Base-by-base conservation (phyloP, 257 asterid species). In the Rhazya stricta region DNA sequence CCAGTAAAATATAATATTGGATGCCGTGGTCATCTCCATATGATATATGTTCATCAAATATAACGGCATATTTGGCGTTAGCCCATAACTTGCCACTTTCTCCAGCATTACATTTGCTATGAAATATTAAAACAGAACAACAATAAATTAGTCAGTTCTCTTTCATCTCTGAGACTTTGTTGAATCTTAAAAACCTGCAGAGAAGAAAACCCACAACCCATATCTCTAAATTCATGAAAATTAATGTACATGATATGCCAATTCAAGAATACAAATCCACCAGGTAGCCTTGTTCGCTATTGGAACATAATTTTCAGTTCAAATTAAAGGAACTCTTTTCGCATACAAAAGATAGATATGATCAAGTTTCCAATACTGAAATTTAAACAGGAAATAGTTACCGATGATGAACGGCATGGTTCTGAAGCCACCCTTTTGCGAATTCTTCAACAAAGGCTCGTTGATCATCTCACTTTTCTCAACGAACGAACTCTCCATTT, bases 361-460 rank as follows among this genome's bases (percentile, higher is more conserved):
- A 32, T 30, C 25, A 62, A 32, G 7, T 54, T 12, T 29, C 3
- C 6, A 34, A 21, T 34, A 2, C 23, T 32, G 10, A 34, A 32
- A 19, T 51, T 19, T 51, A 51, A 3, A 51, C 6, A 51, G 25
- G 25, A 51, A 51, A 51, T 51, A 19, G 6, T 75, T 50, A 91
- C 97, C 94, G 66, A 91, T 73, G 19, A 91, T 85, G 85, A 88
- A 91, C 3, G 96, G 96, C 76, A 91, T 77, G 72, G 96, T 83
- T 76, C 85, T 89, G 56, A 81, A 84, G n/a, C 97, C 97, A 69
- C 97, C 97, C 86, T 88, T 91, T 63, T 23, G 32, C 1, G 69
- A 51, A 72, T 67, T 29, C 43, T 56, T 56, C 9, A 78, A 74
- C 37, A 77, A 36, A 46, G 79, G 73, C 34, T 72, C 12, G 12